A percentile compares a stretch with the other conserved stretches of the same genome.
phyloP scores from a whole-genome alignment of 805 yeast genomes.

The Scheffersomyces amazonensis region DNA sequence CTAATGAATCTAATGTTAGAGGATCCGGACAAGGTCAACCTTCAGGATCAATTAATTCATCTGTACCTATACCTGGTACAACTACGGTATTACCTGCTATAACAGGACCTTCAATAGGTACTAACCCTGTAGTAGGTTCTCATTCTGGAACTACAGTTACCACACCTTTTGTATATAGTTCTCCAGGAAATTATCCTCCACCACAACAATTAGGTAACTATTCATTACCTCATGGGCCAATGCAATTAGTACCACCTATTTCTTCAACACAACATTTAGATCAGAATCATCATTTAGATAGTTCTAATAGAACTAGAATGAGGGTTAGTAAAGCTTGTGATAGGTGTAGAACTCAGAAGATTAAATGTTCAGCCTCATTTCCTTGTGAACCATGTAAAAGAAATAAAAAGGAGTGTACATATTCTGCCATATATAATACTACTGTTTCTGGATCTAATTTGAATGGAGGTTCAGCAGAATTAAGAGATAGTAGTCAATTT shows the following conservation, averaged over 20 bases:
- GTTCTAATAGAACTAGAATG: conserved; percentile 18
- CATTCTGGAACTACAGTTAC: background rate
- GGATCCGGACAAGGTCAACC: background rate
- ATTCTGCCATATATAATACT: conserved; percentile 4
- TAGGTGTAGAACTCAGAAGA: conserved; percentile 52
- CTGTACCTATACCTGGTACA: background rate
- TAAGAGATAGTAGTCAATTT: conserved; percentile 1
- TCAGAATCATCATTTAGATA: background rate
- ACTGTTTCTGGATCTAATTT: background rate
- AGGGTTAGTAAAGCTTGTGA: conserved; percentile 56
- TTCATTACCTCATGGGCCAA: background rate
- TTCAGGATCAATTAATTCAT: too few species aligned
- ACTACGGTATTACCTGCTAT: background rate
- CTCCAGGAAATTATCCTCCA: background rate
- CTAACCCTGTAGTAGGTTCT: background rate
- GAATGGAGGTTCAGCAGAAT: background rate
- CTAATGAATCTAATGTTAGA: background rate
- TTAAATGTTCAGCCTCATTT: conserved; percentile 52
- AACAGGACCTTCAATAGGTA: background rate
- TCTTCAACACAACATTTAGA: background rate
- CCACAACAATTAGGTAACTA: background rate
- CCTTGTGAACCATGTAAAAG: conserved; percentile 50
- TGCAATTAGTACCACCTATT: background rate
- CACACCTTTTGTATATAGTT: background rate
- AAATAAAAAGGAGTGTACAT: conserved; percentile 34